Conservation (phyloP, 495 filamentous ascomycete species). For the Penicillium diatomitis region DNA sequence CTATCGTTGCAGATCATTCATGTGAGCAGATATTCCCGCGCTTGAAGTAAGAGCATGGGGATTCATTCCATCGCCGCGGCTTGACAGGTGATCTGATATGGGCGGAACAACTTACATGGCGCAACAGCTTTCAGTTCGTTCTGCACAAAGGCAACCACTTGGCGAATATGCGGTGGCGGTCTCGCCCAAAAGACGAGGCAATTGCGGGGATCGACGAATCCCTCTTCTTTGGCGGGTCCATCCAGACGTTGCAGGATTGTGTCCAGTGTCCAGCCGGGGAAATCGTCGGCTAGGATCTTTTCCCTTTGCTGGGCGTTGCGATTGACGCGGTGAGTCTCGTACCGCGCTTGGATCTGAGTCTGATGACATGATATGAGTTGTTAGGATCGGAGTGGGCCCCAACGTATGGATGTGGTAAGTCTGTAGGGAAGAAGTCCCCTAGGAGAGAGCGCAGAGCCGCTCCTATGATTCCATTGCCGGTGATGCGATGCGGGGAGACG, state of each 20-base stretch:
- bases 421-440: too few relatives aligned
- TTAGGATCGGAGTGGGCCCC: not conserved
- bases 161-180: slow-evolving; percentile 54
- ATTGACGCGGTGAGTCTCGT: slow-evolving; percentile 55
- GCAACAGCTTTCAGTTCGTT: slow-evolving; percentile 45
- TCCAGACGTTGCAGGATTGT: slow-evolving; percentile 57
- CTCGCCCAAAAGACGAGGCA: slow-evolving; percentile 83
- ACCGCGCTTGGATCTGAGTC: slow-evolving; percentile 58
- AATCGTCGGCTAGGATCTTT: slow-evolving; percentile 56
- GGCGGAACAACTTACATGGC: slow-evolving; percentile 46
- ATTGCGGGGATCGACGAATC: slow-evolving; percentile 60
- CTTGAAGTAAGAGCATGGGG: too few relatives aligned
- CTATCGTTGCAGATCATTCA: slow-evolving; percentile 24
- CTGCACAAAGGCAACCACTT: slow-evolving; percentile 58
- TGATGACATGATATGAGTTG: not conserved
- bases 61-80: not conserved
- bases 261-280: slow-evolving; percentile 61
- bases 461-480: too few relatives aligned
- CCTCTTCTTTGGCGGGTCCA: slow-evolving; percentile 51
- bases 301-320: slow-evolving; percentile 63
- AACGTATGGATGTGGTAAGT: too few relatives aligned
- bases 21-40: too few relatives aligned
- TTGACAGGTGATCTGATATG: not conserved
- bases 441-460: too few relatives aligned
- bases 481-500: not conserved